These are phyloP conservation scores for Fusarium marasasianum DNA, from an alignment of 2,329 filamentous ascomycete genomes.

Conservation along the genomic window DNA sequence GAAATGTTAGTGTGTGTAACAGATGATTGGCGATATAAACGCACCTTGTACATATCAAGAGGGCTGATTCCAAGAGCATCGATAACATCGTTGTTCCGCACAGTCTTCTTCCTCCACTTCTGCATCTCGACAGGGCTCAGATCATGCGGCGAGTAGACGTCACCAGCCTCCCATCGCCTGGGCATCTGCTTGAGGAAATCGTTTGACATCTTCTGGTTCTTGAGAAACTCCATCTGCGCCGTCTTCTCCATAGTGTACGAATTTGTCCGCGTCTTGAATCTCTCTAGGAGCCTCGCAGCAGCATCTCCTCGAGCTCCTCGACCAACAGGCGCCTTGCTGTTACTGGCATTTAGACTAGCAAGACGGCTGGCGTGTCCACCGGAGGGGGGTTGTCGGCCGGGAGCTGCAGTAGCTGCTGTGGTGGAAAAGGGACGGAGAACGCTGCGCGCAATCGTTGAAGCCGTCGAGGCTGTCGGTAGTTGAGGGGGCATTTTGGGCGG, in stretches of 20 bases:
- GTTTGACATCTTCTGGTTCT: constrained; percentile 53
- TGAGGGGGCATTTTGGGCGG: constrained; percentile 53
- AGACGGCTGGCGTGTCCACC: constrained; percentile 30
- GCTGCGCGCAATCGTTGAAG: constrained; percentile 27
- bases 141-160: constrained; percentile 92
- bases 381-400: constrained; percentile 15
- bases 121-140: constrained; percentile 78
- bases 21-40: background rate
- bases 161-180: constrained; percentile 78
- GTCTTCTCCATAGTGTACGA: constrained; percentile 42
- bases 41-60: constrained; percentile 85
- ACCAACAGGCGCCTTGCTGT: background rate
- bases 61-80: constrained; percentile 84
- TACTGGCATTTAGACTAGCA: constrained; percentile 38
- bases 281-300: constrained; percentile 43
- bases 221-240: constrained; percentile 50
- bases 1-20: constrained; percentile 1
- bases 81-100: constrained; percentile 75
- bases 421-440: constrained; percentile 45
- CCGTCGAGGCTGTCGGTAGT: constrained; percentile 44
- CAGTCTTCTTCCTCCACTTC: constrained; percentile 76
- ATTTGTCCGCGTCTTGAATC: constrained; percentile 37
- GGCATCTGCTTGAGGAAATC: constrained; percentile 72
- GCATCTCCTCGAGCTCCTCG: constrained; percentile 39
- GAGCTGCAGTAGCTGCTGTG: constrained; percentile 39